Base-by-base conservation (phyloP, 441 rosid genomes). In the Adansonia gregorii region DNA sequence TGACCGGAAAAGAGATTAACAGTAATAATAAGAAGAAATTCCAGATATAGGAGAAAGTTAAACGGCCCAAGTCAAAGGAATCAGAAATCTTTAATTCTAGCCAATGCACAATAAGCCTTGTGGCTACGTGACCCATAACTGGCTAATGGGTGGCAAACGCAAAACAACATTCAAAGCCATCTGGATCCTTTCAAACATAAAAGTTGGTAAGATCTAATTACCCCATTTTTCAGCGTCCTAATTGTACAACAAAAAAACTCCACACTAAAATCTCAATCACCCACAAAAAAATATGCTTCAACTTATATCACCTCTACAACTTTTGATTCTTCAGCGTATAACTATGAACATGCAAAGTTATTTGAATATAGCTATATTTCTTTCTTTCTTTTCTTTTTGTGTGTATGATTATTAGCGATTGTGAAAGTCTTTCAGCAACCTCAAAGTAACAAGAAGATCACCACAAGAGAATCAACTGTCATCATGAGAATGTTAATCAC, bases 401-500 rank as follows among this genome's bases (percentile, higher is more conserved):
- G 45, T 9, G n/a, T 39, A 3, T 1, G 48, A 68, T 68, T 20
- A 20, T 39, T 12, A 11, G 17, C 35, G 12, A 46, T 6, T 46
- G 39, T 46, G 39, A 68, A 22, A 0, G 8, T 6, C 54, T 67
- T 48, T 68, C 17, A 46, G 31, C 56, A 48, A 20, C 5, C 1
- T 14, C 14, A 14, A 70, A 70, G 78, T 19, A 51, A 15, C 45
- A 31, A 9, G 22, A 81, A 19, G 35, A 67, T 31, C 35, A 64
- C 7, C 6, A 48, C 17, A 75, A 70, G 19, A 9, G 9, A 20
- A 43, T 52, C 77, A 78, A 54, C 72, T 35, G 60, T 52, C 60
- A 67, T 68, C 67, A n/a, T 31, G 68, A 52, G 61, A 52, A 15
- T 27, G 67, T n/a, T 31, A 68, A 76, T 84, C 84, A 97, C 99